Conservation (phyloP, 2,329 filamentous ascomycete genomes). For the Penicillium sclerotigenum region DNA sequence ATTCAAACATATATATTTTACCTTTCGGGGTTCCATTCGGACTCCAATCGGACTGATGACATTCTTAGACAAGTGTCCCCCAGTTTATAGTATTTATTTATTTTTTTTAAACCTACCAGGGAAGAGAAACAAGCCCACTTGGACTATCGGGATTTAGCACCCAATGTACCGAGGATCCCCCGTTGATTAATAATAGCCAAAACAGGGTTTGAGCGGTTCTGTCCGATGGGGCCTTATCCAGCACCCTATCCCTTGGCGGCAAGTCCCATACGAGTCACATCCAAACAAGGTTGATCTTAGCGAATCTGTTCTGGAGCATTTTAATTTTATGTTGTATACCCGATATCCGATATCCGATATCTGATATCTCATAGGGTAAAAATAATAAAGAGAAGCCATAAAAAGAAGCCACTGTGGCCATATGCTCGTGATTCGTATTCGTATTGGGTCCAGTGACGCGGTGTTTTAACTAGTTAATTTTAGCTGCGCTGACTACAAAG, state of each 20-base stretch:
- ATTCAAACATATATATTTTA: not conserved
- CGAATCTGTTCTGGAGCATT: conserved; percentile 1
- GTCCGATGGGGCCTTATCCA: conserved; percentile 13
- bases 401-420: conserved; percentile 19
- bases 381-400: not conserved
- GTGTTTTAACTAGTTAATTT: conserved; percentile 17
- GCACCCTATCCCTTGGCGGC: conserved; percentile 6
- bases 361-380: not conserved
- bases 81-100: not conserved
- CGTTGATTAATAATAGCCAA: conserved; percentile 7
- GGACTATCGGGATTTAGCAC: conserved; percentile 15
- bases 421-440: conserved; percentile 23
- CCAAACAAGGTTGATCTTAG: conserved; percentile 11
- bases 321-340: no score
- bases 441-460: conserved; percentile 18
- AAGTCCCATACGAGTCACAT: conserved; percentile 4
- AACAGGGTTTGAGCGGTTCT: conserved; percentile 6
- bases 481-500: conserved; percentile 17
- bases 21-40: not conserved
- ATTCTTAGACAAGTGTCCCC: not conserved
- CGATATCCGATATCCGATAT: not conserved
- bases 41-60: not conserved
- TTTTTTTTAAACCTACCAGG: not conserved
- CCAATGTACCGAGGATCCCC: conserved; percentile 8
- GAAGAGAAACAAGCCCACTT: conserved; percentile 5